phyloP scores from a whole-genome alignment of 768 basidiomycete species.

The Antrodiella citrinella region DNA sequence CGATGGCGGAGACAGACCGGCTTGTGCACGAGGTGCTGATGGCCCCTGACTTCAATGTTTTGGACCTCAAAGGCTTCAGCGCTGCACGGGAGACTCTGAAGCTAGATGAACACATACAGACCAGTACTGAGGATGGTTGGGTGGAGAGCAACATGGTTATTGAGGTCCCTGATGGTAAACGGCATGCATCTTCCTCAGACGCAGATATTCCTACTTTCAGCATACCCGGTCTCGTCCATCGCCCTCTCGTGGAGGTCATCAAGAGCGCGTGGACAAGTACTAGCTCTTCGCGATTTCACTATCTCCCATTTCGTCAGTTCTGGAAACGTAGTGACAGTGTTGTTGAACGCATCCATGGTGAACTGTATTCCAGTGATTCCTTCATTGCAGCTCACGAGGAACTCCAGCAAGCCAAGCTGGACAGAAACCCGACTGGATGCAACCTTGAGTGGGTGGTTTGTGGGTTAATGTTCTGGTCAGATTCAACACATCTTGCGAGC shows the following conservation, averaged over 20 bases:
- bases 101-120: slow-evolving; percentile 5
- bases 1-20: neutral
- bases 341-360: slow-evolving; percentile 8
- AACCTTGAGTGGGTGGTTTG: slow-evolving; percentile 9
- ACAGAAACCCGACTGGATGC: slow-evolving; percentile 1
- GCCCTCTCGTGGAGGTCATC: slow-evolving; percentile 19
- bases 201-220: slow-evolving; percentile 21
- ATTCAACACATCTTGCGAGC: slow-evolving; percentile 22
- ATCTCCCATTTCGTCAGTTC: slow-evolving; percentile 2
- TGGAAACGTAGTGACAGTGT: neutral
- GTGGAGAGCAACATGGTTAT: slow-evolving; percentile 10
- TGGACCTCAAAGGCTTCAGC: slow-evolving; percentile 15
- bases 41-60: slow-evolving; percentile 14
- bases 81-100: slow-evolving; percentile 6
- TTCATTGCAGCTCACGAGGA: slow-evolving; percentile 8
- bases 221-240: slow-evolving; percentile 22
- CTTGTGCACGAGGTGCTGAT: slow-evolving; percentile 20
- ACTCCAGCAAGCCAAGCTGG: slow-evolving; percentile 4
- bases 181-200: slow-evolving; percentile 10
- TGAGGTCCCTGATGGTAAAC: slow-evolving; percentile 16
- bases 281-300: neutral
- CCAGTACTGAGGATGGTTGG: slow-evolving; percentile 15
- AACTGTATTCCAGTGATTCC: slow-evolving; percentile 11
- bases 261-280: slow-evolving; percentile 9
- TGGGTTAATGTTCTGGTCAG: slow-evolving; percentile 24